Evolutionary conservation across 345 rosid species (phyloP).

Genomic region (Arabidopsis thaliana): TAIR10.1 NC_003070.9:27024001-27024500

Average conservation of each 20-base stretch:
- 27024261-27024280: slow-evolving; percentile 66
- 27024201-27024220: slow-evolving; percentile 79
- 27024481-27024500: neutral
- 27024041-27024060: slow-evolving; percentile 73
- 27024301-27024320: slow-evolving; percentile 66
- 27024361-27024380: slow-evolving; percentile 37
- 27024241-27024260: slow-evolving; percentile 67
- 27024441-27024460: neutral
- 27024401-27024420: slow-evolving; percentile 5
- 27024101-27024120: neutral
- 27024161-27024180: slow-evolving; percentile 78
- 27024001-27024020: slow-evolving; percentile 82
- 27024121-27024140: slow-evolving; percentile 40
- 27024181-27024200: slow-evolving; percentile 73
- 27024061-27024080: slow-evolving; percentile 20
- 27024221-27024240: slow-evolving; percentile 84
- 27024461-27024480: neutral
- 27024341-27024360: slow-evolving; percentile 73
- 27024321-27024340: slow-evolving; percentile 80
- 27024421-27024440: neutral
- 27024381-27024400: neutral
- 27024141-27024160: slow-evolving; percentile 77
- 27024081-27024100: slow-evolving; percentile 16
- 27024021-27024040: slow-evolving; percentile 68
- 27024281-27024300: slow-evolving; percentile 55